Evolutionary conservation across 164 flowering plant genomes (phyloP).

Genomic region (Sextonia rubra): DNA sequence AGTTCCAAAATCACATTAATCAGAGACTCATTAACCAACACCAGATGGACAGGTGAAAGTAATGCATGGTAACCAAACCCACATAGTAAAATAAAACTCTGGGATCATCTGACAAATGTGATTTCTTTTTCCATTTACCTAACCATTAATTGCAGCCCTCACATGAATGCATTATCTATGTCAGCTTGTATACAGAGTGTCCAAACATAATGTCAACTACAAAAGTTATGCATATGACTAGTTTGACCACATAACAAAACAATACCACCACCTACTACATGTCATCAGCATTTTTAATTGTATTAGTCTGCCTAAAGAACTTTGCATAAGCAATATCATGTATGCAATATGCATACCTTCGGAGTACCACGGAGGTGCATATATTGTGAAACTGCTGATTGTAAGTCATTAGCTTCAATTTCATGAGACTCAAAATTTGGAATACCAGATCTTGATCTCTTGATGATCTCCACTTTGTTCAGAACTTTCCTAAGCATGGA

Average conservation of each 20-base stretch:
- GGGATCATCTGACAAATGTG: no score
- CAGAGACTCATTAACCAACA: background rate
- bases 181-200: background rate
- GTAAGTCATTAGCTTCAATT: conserved; percentile 80
- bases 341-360: conserved; percentile 34
- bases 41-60: background rate
- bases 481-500: conserved; percentile 71
- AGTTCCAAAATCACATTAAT: background rate
- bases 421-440: conserved; percentile 83
- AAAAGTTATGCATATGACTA: background rate
- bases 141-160: background rate
- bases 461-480: conserved; percentile 65
- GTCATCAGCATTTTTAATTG: background rate
- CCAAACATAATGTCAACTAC: background rate
- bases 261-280: background rate
- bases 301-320: background rate
- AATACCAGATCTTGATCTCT: conserved; percentile 66
- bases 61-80: background rate
- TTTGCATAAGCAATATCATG: background rate
- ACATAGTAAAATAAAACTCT: background rate
- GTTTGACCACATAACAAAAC: background rate
- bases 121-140: background rate
- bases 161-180: background rate
- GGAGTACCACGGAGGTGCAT: conserved; percentile 70
- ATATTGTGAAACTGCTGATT: conserved; percentile 61